Conservation (phyloP, 257 asterid genomes). For the Ilex aquifolium region DNA sequence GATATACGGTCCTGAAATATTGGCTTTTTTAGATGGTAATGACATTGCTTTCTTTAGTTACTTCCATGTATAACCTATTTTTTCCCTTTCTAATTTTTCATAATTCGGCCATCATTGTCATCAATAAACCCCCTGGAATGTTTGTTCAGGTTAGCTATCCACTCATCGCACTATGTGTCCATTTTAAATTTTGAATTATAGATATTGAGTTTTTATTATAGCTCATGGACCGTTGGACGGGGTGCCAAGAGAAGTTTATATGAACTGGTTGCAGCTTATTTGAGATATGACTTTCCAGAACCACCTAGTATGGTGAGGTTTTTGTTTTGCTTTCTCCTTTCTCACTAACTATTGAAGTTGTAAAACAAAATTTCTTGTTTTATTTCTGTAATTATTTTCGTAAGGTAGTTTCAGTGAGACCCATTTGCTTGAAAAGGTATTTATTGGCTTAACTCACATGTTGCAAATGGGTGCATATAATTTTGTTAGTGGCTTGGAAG, state of each 20-base stretch:
- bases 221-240: slow-evolving; percentile 30
- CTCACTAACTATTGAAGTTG: neutral
- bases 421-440: too few relatives aligned
- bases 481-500: too few relatives aligned
- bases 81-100: slow-evolving; percentile 15
- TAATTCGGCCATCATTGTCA: slow-evolving; percentile 71
- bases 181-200: slow-evolving; percentile 14
- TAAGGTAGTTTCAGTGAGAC: too few relatives aligned
- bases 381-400: too few relatives aligned
- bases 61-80: neutral
- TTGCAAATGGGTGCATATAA: too few relatives aligned
- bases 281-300: slow-evolving; percentile 57
- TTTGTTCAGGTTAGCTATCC: slow-evolving; percentile 70
- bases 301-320: slow-evolving; percentile 89
- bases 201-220: slow-evolving; percentile 9
- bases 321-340: neutral
- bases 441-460: too few relatives aligned
- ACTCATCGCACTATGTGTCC: neutral
- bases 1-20: slow-evolving; percentile 50
- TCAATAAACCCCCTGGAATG: slow-evolving; percentile 92
- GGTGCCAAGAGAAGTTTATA: slow-evolving; percentile 89
- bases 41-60: neutral
- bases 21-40: slow-evolving; percentile 4
- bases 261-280: slow-evolving; percentile 78
- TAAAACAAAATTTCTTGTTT: too few relatives aligned